Percentiles rank a stretch among this genome's conserved stretches.
Conservation (phyloP, 805 yeast species). For the Kluyveromyces starmeri region DNA sequence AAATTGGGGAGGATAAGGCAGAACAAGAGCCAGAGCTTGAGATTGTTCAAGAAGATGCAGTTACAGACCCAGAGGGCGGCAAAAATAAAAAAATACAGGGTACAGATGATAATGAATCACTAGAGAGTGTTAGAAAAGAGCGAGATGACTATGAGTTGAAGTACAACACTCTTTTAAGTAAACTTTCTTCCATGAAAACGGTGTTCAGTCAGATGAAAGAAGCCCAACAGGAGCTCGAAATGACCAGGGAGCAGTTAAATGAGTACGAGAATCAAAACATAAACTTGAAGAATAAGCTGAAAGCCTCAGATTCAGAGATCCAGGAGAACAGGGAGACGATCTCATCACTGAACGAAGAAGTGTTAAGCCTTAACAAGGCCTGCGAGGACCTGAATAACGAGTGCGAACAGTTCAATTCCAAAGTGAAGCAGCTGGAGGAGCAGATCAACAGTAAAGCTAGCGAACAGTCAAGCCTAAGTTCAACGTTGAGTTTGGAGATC, state of each 20-base stretch:
- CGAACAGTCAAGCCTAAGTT: conserved; percentile 26
- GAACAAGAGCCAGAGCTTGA: no score
- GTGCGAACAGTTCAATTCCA: conserved; percentile 39
- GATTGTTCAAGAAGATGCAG: no score
- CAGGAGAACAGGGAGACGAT: conserved; percentile 29
- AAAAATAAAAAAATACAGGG: no score
- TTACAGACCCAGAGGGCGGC: no score
- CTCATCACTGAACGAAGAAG: conserved; percentile 33
- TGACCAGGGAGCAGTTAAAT: conserved; percentile 41
- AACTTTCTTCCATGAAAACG: conserved; percentile 64
- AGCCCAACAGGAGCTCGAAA: conserved; percentile 53
- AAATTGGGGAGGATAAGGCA: no score
- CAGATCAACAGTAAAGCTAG: conserved; percentile 32
- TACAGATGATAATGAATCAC: no score
- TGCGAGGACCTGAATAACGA: conserved; percentile 42
- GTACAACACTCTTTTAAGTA: conserved; percentile 52
- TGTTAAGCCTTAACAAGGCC: conserved; percentile 43
- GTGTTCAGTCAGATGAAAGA: conserved; percentile 68
- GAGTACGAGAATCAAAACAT: conserved; percentile 38
- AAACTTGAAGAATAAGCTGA: conserved; percentile 29
- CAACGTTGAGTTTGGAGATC: conserved; percentile 12
- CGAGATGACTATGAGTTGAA: conserved; percentile 49
- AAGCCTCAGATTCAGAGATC: conserved; percentile 26
- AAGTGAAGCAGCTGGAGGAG: conserved; percentile 31
- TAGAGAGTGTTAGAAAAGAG: conserved; percentile 37